These are phyloP conservation scores for Gryganskiella cystojenkinii DNA, from an alignment of 192 early-diverging fungal genomes.

Conservation along the genomic window DNA sequence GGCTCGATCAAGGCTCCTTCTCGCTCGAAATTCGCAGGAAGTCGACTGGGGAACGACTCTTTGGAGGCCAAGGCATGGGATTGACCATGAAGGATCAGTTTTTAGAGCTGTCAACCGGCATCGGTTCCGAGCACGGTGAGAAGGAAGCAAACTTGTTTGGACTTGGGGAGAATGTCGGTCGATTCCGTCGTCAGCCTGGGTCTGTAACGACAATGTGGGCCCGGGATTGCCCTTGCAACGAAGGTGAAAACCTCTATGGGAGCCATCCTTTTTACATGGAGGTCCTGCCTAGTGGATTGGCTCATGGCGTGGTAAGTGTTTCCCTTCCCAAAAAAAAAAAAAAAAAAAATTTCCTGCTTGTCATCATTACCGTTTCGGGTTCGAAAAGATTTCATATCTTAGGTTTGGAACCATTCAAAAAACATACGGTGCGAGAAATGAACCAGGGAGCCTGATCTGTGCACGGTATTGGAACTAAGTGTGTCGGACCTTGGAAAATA, in stretches of 20 bases:
- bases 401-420: no score
- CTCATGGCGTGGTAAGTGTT: conserved; percentile 46
- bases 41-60: conserved; percentile 44
- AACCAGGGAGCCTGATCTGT: not conserved
- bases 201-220: conserved; percentile 41
- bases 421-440: not conserved
- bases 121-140: conserved; percentile 63
- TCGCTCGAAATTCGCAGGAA: conserved; percentile 51
- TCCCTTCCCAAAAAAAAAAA: not conserved
- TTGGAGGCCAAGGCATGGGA: conserved; percentile 39
- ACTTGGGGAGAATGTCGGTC: conserved; percentile 26
- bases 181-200: conserved; percentile 16
- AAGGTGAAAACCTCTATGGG: conserved; percentile 66
- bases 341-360: not conserved
- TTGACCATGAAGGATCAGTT: conserved; percentile 67
- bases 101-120: conserved; percentile 63
- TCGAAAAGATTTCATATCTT: no score
- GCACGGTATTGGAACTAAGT: not conserved
- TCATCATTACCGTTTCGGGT: not conserved
- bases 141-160: conserved; percentile 55
- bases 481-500: not conserved
- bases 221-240: conserved; percentile 35
- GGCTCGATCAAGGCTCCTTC: conserved; percentile 42
- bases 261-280: conserved; percentile 72
- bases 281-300: conserved; percentile 53